These are phyloP conservation scores for Westerdykella sp. DNA, from an alignment of 2,329 filamentous ascomycete species.

Conservation along the genomic window DNA sequence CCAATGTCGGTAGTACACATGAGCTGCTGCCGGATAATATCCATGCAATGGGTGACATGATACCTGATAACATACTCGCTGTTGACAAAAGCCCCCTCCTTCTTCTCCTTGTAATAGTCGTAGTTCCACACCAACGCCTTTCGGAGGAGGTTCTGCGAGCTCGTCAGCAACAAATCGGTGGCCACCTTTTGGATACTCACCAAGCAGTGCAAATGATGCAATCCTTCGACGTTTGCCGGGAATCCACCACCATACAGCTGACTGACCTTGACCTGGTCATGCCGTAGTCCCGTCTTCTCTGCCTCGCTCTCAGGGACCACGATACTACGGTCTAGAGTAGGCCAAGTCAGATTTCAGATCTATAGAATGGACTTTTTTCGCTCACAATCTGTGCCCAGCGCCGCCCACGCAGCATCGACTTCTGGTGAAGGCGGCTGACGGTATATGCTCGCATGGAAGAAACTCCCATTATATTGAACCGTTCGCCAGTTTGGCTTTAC, in stretches of 20 bases:
- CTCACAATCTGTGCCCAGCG: constrained; percentile 48
- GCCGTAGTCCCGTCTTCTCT: constrained; percentile 44
- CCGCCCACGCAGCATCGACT: constrained; percentile 54
- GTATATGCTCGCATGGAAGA: constrained; percentile 51
- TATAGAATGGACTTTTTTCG: neutral
- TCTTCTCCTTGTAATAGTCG: constrained; percentile 49
- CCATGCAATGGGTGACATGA: constrained; percentile 56
- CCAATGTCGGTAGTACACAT: constrained; percentile 59
- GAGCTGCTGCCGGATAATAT: constrained; percentile 55
- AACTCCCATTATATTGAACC: constrained; percentile 51
- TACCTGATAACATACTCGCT: constrained; percentile 49
- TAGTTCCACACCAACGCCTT: constrained; percentile 56
- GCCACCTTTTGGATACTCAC: constrained; percentile 27
- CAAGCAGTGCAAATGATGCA: constrained; percentile 55
- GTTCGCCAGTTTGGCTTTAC: constrained; percentile 39
- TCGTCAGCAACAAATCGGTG: constrained; percentile 8
- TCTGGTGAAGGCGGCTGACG: constrained; percentile 46
- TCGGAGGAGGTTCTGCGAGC: constrained; percentile 50
- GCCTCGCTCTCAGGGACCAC: constrained; percentile 48
- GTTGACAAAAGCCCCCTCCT: constrained; percentile 51
- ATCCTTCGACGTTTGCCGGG: constrained; percentile 52
- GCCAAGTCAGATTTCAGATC: neutral
- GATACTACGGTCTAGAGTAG: constrained; percentile 31
- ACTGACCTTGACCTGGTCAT: constrained; percentile 51
- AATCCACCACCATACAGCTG: constrained; percentile 54